Percentiles rank a stretch among this genome's conserved stretches.
Evolutionary conservation across 805 yeast genomes (phyloP).

Genomic region (Starmerella cellae): DNA sequence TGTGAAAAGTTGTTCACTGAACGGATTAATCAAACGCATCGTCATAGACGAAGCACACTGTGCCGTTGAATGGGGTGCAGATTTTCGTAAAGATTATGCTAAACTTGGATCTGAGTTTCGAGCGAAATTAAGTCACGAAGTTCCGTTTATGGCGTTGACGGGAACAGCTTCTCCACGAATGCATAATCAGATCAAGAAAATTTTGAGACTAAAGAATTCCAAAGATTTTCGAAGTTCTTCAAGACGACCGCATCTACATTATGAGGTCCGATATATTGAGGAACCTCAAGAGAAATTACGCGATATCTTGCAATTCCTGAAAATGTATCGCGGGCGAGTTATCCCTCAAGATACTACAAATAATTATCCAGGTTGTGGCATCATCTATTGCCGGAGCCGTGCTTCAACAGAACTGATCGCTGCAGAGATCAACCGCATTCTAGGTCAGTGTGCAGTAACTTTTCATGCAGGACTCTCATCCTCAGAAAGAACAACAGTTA

Average conservation of each 20-base stretch:
- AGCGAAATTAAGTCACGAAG: constrained; percentile 39
- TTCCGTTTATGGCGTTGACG: constrained; percentile 90
- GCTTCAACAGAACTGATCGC: constrained; percentile 67
- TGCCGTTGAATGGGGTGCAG: constrained; percentile 97
- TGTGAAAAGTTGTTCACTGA: constrained; percentile 38
- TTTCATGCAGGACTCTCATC: constrained; percentile 84
- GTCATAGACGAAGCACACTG: constrained; percentile 98
- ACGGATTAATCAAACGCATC: constrained; percentile 55
- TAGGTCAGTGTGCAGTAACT: constrained; percentile 53
- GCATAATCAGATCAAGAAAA: constrained; percentile 47
- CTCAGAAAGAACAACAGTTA: constrained; percentile 49
- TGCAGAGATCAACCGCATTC: constrained; percentile 41
- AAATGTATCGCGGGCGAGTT: constrained; percentile 17
- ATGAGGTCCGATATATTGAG: constrained; percentile 57
- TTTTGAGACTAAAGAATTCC: constrained; percentile 42
- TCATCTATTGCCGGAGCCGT: constrained; percentile 86
- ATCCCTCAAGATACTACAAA: not conserved
- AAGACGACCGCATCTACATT: constrained; percentile 72
- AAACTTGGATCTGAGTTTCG: constrained; percentile 56
- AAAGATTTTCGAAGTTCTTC: constrained; percentile 68
- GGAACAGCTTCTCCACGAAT: constrained; percentile 70
- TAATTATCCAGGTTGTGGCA: constrained; percentile 39
- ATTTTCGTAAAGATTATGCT: constrained; percentile 89
- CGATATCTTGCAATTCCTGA: constrained; percentile 19
- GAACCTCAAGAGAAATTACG: constrained; percentile 15